Conservation (phyloP, 352 stramenopile species). For the Phytophthora melonis region DNA sequence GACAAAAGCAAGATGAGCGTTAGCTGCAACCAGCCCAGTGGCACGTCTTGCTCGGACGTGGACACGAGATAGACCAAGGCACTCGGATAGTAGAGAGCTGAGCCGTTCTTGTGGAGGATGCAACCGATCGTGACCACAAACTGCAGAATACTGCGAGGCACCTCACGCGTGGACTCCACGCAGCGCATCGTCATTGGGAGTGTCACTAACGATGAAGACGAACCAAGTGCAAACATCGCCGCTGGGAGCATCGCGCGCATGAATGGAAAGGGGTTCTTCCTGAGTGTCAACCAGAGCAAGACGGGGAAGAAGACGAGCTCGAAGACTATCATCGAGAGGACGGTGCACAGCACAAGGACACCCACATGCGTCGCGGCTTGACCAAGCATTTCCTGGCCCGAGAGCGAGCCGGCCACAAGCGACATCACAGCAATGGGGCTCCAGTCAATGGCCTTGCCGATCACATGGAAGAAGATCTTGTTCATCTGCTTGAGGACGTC, state of each 20-base stretch:
- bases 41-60: constrained; percentile 47
- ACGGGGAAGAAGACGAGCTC: constrained; percentile 67
- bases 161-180: constrained; percentile 65
- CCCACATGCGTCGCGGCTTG: constrained; percentile 60
- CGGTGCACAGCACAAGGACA: constrained; percentile 63
- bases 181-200: constrained; percentile 75
- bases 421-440: constrained; percentile 75
- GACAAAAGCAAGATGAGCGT: constrained; percentile 71
- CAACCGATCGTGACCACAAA: constrained; percentile 82
- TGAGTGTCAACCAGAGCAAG: constrained; percentile 54
- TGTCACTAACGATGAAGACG: constrained; percentile 72
- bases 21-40: constrained; percentile 58
- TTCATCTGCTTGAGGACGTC: constrained; percentile 75
- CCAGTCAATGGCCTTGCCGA: constrained; percentile 71
- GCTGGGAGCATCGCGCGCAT: constrained; percentile 73
- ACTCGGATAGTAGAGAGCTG: constrained; percentile 75
- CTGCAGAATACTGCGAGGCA: constrained; percentile 61
- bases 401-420: constrained; percentile 72
- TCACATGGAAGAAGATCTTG: constrained; percentile 75
- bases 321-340: constrained; percentile 56
- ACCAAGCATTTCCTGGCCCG: constrained; percentile 52
- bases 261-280: constrained; percentile 64
- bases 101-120: constrained; percentile 83
- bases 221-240: constrained; percentile 72
- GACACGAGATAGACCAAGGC: constrained; percentile 75